Evolutionary conservation across 345 rosid species (phyloP).

Genomic region (sweet orange (Citrus sinensis)): DNA sequence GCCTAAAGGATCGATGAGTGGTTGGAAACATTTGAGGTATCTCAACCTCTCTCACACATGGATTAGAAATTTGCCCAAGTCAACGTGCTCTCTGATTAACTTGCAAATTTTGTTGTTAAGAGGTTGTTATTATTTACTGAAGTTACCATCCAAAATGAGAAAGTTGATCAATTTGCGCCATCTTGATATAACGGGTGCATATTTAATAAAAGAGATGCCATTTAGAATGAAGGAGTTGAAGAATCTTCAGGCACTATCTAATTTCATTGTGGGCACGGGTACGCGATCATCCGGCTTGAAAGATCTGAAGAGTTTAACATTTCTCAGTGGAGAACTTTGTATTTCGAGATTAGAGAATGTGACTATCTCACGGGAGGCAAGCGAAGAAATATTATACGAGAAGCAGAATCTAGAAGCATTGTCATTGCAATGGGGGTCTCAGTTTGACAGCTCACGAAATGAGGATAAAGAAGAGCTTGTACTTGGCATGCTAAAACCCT

Average conservation of each 20-base stretch:
- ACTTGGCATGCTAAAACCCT: background rate
- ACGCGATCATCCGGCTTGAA: background rate
- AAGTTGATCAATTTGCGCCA: background rate
- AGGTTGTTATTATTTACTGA: background rate
- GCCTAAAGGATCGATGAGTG: too few relatives aligned
- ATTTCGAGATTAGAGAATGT: background rate
- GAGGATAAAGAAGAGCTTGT: background rate
- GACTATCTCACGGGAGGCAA: background rate
- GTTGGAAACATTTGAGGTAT: background rate
- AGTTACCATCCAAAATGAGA: background rate
- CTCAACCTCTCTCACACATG: background rate
- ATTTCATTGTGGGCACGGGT: background rate
- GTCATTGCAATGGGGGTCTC: background rate
- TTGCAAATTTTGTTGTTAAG: background rate
- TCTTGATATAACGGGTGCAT: background rate
- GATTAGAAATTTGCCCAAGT: background rate
- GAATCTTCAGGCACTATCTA: background rate
- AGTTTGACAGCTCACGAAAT: background rate
- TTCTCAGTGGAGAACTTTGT: background rate
- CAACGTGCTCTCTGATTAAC: background rate
- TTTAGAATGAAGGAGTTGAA: background rate
- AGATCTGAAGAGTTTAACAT: background rate
- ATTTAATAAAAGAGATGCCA: background rate
- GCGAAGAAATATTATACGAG: background rate
- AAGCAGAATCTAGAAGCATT: background rate